A percentile compares a stretch with the other conserved stretches of the same genome.
Conservation (phyloP, 2,329 filamentous ascomycete species). For the Fusarium hainanense region DNA sequence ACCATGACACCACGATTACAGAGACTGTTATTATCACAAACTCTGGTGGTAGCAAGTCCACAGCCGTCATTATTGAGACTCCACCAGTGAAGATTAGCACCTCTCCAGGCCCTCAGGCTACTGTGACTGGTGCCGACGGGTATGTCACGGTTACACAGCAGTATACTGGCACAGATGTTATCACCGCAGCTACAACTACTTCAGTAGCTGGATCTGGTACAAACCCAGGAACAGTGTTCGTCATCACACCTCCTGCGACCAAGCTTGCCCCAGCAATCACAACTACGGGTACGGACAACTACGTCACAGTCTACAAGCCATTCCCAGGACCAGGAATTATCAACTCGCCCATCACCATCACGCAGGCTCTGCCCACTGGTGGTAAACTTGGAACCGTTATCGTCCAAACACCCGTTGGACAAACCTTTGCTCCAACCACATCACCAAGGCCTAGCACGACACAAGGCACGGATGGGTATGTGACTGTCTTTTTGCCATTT, state of each 20-base stretch:
- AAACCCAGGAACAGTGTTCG: constrained; percentile 25
- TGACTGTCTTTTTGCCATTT: constrained; percentile 13
- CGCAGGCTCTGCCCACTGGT: constrained; percentile 8
- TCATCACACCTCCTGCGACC: constrained; percentile 22
- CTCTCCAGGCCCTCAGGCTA: background rate
- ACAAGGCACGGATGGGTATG: constrained; percentile 6
- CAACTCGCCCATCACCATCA: constrained; percentile 26
- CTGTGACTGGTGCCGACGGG: background rate
- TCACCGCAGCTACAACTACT: constrained; percentile 25
- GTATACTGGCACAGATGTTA: constrained; percentile 13
- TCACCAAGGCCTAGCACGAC: constrained; percentile 2
- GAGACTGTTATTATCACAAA: constrained; percentile 16
- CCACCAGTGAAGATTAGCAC: constrained; percentile 10
- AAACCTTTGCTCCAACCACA: background rate
- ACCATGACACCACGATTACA: constrained; percentile 12
- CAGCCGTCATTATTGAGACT: constrained; percentile 21
- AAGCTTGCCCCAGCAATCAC: constrained; percentile 19
- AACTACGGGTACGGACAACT: constrained; percentile 17
- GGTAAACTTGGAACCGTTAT: constrained; percentile 25
- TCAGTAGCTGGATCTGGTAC: constrained; percentile 22
- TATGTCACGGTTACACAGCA: constrained; percentile 9
- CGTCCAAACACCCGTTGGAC: constrained; percentile 5
- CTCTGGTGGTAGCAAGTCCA: constrained; percentile 5
- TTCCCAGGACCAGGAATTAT: constrained; percentile 29
- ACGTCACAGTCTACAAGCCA: constrained; percentile 28